phyloP scores from a whole-genome alignment of 192 early-diverging fungal species.

The Geranomyces variabilis region DNA sequence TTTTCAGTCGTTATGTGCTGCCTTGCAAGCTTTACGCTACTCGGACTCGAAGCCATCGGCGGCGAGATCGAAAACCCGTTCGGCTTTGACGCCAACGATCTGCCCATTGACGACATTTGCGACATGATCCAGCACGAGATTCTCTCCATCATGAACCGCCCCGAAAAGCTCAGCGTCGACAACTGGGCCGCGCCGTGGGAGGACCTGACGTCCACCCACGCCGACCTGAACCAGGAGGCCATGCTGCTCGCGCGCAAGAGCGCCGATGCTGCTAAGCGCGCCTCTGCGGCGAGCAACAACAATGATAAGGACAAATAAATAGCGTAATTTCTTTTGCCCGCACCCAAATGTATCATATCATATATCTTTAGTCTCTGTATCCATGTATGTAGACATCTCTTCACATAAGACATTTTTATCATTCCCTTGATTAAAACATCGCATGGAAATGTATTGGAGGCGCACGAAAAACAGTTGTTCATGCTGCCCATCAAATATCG shows the following conservation, averaged over 20 bases:
- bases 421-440: too few relatives aligned
- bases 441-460: too few relatives aligned
- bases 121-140: conserved; percentile 29
- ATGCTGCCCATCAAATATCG: too few relatives aligned
- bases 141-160: conserved; percentile 29
- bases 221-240: conserved; percentile 11
- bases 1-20: conserved; percentile 4
- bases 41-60: conserved; percentile 85
- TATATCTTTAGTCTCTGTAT: too few relatives aligned
- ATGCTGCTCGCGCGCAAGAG: not conserved
- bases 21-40: conserved; percentile 24
- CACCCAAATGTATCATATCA: too few relatives aligned
- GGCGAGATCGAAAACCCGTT: conserved; percentile 95
- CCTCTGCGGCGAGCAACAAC: too few relatives aligned
- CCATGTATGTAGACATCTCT: too few relatives aligned
- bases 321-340: too few relatives aligned
- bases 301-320: too few relatives aligned
- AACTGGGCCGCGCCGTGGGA: conserved; percentile 27
- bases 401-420: too few relatives aligned
- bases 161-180: conserved; percentile 20
- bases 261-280: not conserved
- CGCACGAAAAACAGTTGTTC: too few relatives aligned
- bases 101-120: conserved; percentile 30
- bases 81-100: conserved; percentile 44
- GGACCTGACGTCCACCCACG: conserved; percentile 26